A percentile compares a stretch with the other conserved stretches of the same genome.
These are phyloP conservation scores for Oryza nivara DNA, from an alignment of 176 grass and related monocot species.

Conservation along the genomic window DNA sequence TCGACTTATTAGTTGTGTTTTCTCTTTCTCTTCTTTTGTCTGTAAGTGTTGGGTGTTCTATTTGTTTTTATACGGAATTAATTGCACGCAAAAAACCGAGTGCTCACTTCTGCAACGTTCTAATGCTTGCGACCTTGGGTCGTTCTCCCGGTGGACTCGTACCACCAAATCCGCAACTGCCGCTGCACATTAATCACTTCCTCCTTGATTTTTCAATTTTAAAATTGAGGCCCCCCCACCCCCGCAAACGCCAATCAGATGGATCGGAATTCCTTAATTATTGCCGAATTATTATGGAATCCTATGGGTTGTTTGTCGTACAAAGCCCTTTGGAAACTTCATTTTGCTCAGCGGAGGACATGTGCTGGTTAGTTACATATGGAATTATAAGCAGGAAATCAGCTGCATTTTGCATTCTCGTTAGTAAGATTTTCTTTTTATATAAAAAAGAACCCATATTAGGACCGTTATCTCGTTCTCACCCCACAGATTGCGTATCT, in stretches of 20 bases:
- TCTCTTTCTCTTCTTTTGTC: no score
- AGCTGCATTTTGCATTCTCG: neutral
- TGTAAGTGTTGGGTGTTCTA: no score
- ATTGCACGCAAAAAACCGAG: no score
- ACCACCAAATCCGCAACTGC: slow-evolving; percentile 20
- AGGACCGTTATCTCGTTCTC: no score
- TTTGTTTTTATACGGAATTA: no score
- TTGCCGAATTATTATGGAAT: slow-evolving; percentile 47
- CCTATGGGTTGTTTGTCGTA: slow-evolving; percentile 10
- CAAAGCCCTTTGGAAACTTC: neutral
- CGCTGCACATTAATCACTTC: slow-evolving; percentile 1
- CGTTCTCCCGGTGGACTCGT: neutral
- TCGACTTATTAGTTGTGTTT: no score
- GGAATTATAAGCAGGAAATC: neutral
- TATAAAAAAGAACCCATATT: no score
- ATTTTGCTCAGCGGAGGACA: neutral
- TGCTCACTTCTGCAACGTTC: no score
- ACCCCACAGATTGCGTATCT: no score
- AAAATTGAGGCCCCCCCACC: neutral
- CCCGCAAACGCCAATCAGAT: neutral
- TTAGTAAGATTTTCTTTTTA: no score
- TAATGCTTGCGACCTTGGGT: neutral
- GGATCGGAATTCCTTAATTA: slow-evolving; percentile 39
- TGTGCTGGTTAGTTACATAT: neutral
- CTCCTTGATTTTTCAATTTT: slow-evolving; percentile 5